Percentiles rank a stretch among this genome's conserved stretches.
Conservation (phyloP, 208 protist genomes). For the Trypanosoma scelopori region DNA sequence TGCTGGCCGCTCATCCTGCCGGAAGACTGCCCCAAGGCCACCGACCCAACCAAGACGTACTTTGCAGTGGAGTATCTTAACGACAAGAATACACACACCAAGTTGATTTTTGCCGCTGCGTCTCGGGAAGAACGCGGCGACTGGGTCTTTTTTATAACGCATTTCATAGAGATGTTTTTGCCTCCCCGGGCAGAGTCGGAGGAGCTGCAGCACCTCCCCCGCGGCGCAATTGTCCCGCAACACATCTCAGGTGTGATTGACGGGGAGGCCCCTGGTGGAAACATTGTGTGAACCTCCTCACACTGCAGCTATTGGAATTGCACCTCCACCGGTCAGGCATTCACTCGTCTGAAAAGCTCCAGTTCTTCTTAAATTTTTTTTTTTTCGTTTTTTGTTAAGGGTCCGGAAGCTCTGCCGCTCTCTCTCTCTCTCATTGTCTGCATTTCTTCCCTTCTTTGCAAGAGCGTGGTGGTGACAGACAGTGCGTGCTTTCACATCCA, state of each 20-base stretch:
- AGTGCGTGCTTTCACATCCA: too few relatives aligned
- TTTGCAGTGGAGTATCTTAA: conserved; percentile 63
- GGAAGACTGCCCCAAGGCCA: conserved; percentile 52
- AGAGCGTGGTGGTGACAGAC: neutral
- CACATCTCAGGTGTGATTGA: conserved; percentile 56
- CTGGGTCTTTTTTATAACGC: conserved; percentile 65
- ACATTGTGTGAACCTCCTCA: conserved; percentile 1
- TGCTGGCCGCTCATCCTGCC: conserved; percentile 68
- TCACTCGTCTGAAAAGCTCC: neutral
- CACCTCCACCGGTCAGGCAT: too few relatives aligned
- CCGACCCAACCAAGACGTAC: conserved; percentile 37
- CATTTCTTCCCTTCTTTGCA: conserved; percentile 1
- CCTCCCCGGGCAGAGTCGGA: conserved; percentile 50
- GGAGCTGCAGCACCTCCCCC: conserved; percentile 36
- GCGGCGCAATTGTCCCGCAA: conserved; percentile 37
- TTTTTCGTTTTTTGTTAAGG: neutral
- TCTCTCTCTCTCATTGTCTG: too few relatives aligned
- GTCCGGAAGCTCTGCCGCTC: too few relatives aligned
- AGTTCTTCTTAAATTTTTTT: neutral
- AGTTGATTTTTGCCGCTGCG: conserved; percentile 44
- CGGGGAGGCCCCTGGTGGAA: conserved; percentile 61
- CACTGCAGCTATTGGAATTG: neutral
- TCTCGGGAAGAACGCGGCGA: conserved; percentile 39
- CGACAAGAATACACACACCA: conserved; percentile 22
- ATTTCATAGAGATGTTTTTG: conserved; percentile 73